Percentiles rank a stretch among this genome's conserved stretches.
Conservation (phyloP, 2,329 filamentous ascomycete species). For the Zasmidium citrigriseum region DNA sequence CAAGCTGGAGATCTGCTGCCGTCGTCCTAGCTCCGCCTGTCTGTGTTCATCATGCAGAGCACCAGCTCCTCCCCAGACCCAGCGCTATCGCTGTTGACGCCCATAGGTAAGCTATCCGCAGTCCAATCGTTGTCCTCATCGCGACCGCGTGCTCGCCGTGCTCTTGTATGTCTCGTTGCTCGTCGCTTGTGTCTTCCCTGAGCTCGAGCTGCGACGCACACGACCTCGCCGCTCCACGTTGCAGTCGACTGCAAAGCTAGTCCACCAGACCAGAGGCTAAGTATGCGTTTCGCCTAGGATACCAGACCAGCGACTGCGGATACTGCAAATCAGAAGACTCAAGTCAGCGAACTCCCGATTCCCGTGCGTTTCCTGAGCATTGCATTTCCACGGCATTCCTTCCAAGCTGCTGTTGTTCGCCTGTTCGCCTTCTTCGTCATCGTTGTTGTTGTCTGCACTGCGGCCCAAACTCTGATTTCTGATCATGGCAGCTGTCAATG, state of each 20-base stretch:
- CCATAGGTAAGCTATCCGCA: conserved; percentile 31
- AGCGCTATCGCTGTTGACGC: conserved; percentile 31
- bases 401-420: too few relatives aligned
- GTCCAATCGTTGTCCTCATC: conserved; percentile 21
- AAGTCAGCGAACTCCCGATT: conserved; percentile 50
- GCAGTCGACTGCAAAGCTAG: not conserved
- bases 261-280: conserved; percentile 21
- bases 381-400: not conserved
- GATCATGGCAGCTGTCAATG: not conserved
- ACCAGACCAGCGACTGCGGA: conserved; percentile 51
- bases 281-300: conserved; percentile 39
- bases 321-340: conserved; percentile 52
- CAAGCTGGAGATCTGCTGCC: too few relatives aligned
- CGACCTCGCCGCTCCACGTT: conserved; percentile 10
- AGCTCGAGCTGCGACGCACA: too few relatives aligned
- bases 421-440: not conserved
- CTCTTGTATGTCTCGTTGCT: not conserved
- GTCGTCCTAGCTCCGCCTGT: conserved; percentile 7
- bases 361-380: conserved; percentile 46
- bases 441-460: not conserved
- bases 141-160: conserved; percentile 23
- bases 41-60: conserved; percentile 10
- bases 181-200: not conserved
- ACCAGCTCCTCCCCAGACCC: conserved; percentile 15
- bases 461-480: not conserved